These are phyloP conservation scores for Ilyonectria sp. DNA, from an alignment of 2,329 filamentous ascomycete species.

Conservation along the genomic window DNA sequence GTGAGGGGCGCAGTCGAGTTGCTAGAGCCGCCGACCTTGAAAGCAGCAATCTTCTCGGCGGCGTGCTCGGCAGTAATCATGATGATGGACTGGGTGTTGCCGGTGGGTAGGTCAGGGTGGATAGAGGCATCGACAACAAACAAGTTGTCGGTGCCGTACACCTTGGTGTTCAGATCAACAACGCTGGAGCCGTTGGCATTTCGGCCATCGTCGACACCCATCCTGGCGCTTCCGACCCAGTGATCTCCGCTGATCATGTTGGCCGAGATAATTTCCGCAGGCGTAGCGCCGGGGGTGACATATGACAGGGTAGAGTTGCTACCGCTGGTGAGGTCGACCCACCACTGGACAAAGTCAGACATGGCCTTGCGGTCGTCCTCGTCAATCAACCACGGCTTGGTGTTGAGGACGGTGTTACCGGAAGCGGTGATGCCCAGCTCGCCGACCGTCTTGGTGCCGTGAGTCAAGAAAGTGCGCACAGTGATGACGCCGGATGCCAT, in stretches of 20 bases:
- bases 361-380: constrained; percentile 45
- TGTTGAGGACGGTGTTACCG: constrained; percentile 48
- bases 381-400: constrained; percentile 48
- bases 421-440: constrained; percentile 44
- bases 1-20: neutral
- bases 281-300: constrained; percentile 40
- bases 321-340: constrained; percentile 39
- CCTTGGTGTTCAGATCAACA: constrained; percentile 69
- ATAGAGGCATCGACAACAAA: constrained; percentile 75
- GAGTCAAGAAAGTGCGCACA: constrained; percentile 43
- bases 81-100: constrained; percentile 49
- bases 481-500: constrained; percentile 45
- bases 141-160: constrained; percentile 73
- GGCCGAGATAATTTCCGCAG: constrained; percentile 36
- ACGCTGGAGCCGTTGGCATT: constrained; percentile 63
- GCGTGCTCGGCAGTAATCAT: constrained; percentile 48
- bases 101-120: constrained; percentile 64
- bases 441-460: constrained; percentile 43
- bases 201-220: constrained; percentile 66
- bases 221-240: constrained; percentile 50
- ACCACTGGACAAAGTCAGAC: constrained; percentile 45
- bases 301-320: constrained; percentile 45
- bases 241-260: constrained; percentile 49
- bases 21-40: constrained; percentile 25
- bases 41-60: constrained; percentile 43